These are phyloP conservation scores for Ustilago hordei DNA, from an alignment of 1,284 basidiomycete species.

Conservation along the genomic window DNA sequence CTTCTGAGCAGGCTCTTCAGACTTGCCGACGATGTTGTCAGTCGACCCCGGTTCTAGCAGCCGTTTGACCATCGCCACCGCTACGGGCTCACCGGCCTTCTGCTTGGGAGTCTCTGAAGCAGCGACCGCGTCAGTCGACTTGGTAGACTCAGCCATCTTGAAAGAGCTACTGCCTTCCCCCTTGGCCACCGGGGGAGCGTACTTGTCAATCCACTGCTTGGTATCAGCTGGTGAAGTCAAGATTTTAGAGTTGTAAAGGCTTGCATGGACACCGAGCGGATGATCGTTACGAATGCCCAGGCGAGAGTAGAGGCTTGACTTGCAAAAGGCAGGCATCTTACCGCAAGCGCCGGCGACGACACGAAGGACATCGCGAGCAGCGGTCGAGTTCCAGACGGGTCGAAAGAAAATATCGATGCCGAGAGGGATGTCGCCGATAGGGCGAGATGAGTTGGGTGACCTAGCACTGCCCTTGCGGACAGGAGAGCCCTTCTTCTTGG, in stretches of 20 bases:
- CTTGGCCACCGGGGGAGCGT: neutral
- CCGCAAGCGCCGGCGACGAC: conserved; percentile 21
- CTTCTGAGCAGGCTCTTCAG: conserved; percentile 14
- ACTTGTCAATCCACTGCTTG: conserved; percentile 13
- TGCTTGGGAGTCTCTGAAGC: neutral
- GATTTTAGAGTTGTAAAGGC: conserved; percentile 27
- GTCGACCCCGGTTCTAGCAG: conserved; percentile 1
- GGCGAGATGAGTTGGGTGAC: conserved; percentile 5
- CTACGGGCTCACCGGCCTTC: neutral
- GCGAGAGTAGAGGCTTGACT: conserved; percentile 28
- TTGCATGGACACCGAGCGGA: conserved; percentile 8
- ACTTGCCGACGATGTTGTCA: neutral
- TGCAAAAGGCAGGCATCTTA: conserved; percentile 34
- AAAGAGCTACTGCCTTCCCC: neutral
- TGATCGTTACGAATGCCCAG: conserved; percentile 27
- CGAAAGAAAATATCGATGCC: conserved; percentile 39
- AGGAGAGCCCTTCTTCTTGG: conserved; percentile 20
- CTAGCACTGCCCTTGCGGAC: conserved; percentile 9
- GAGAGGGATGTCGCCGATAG: conserved; percentile 1
- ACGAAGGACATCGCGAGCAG: conserved; percentile 22
- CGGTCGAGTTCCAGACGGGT: conserved; percentile 23
- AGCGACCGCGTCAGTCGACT: neutral
- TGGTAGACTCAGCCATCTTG: neutral
- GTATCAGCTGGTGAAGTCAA: conserved; percentile 19
- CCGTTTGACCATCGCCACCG: conserved; percentile 4